Evolutionary conservation across 2,329 filamentous ascomycete species (phyloP).

Genomic region (Pseudovirgaria hyperparasitica): DNA sequence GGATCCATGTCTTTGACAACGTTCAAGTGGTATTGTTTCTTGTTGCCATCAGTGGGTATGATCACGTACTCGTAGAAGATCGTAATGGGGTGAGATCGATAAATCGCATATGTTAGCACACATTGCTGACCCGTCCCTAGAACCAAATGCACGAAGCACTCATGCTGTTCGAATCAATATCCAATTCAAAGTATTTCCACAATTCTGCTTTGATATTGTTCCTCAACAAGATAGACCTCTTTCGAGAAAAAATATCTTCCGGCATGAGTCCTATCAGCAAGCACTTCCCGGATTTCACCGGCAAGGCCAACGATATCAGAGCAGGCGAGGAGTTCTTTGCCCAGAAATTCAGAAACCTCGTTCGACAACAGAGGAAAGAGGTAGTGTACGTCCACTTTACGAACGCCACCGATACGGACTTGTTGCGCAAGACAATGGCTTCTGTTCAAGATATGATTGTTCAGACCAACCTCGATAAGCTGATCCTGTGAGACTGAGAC

Average conservation of each 20-base stretch:
- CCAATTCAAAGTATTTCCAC: constrained; percentile 39
- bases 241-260: constrained; percentile 35
- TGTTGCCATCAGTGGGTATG: constrained; percentile 90
- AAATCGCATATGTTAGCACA: background rate
- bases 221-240: constrained; percentile 41
- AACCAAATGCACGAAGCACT: constrained; percentile 44
- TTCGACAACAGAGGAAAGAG: constrained; percentile 37
- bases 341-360: constrained; percentile 37
- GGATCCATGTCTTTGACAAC: constrained; percentile 94
- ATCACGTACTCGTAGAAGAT: constrained; percentile 91
- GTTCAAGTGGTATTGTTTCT: constrained; percentile 87
- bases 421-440: constrained; percentile 45
- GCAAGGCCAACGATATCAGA: constrained; percentile 31
- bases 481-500: constrained; percentile 29
- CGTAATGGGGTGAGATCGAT: constrained; percentile 69
- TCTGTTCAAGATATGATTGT: constrained; percentile 43
- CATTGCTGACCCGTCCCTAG: constrained; percentile 12
- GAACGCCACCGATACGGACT: constrained; percentile 38
- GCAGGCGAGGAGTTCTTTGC: constrained; percentile 38
- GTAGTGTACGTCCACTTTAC: constrained; percentile 41
- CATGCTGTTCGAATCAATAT: constrained; percentile 41
- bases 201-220: constrained; percentile 39
- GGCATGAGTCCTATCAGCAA: constrained; percentile 34
- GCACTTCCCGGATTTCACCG: constrained; percentile 37
- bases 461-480: constrained; percentile 37